Evolutionary conservation across 2,329 filamentous ascomycete genomes (phyloP).

Genomic region (Juglanconis sp.): DNA sequence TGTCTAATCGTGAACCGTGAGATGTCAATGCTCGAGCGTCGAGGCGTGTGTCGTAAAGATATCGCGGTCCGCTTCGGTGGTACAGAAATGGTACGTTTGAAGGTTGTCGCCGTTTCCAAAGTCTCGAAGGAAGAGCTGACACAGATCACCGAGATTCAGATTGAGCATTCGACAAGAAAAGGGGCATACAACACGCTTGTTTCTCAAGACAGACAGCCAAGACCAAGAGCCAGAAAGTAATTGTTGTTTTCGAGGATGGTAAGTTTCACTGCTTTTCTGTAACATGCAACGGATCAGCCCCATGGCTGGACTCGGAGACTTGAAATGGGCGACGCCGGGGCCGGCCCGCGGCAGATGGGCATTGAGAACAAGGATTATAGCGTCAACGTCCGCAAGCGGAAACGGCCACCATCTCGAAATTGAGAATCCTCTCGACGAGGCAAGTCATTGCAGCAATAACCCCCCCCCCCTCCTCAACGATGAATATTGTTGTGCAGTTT

Average conservation of each 20-base stretch:
- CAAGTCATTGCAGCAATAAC: no score
- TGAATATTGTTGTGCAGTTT: no score
- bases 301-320: background rate
- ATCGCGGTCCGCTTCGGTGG: background rate
- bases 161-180: background rate
- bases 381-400: background rate
- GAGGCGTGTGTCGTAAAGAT: background rate
- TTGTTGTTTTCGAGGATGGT: conserved; percentile 7
- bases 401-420: no score
- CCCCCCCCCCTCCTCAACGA: no score
- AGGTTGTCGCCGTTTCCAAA: background rate
- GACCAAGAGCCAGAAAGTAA: background rate
- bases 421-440: no score
- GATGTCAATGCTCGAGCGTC: background rate
- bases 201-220: background rate
- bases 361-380: background rate
- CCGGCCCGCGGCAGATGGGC: background rate
- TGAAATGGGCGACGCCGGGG: background rate
- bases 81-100: background rate
- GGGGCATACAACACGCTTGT: background rate
- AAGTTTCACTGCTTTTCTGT: conserved; percentile 10
- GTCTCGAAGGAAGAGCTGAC: background rate
- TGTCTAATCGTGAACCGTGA: background rate
- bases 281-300: conserved; percentile 1
- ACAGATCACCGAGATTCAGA: background rate